Percentiles rank a stretch among this genome's conserved stretches.
Conservation (phyloP, 2,329 filamentous ascomycete genomes). For the Phialophora chinensis region DNA sequence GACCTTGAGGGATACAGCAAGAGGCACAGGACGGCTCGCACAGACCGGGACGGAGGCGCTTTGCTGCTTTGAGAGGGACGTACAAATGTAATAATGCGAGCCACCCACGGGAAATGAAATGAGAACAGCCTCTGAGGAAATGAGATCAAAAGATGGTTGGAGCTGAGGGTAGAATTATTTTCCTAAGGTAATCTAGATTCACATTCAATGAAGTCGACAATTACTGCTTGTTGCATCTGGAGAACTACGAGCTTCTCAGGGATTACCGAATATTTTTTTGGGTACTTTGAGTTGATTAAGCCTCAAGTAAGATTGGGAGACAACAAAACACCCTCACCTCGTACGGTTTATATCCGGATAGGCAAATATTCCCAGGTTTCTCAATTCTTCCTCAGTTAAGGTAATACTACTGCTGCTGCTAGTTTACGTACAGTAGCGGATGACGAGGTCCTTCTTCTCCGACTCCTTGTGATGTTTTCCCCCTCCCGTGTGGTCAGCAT, state of each 20-base stretch:
- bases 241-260: neutral
- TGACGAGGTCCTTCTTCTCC: too few species aligned
- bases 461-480: too few species aligned
- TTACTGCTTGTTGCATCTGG: neutral
- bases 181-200: conserved; percentile 13
- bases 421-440: too few species aligned
- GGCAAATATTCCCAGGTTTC: too few species aligned
- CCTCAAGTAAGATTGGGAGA: too few species aligned
- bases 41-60: neutral
- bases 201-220: neutral
- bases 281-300: too few species aligned
- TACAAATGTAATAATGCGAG: conserved; percentile 23
- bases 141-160: conserved; percentile 11
- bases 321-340: too few species aligned
- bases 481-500: too few species aligned
- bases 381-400: too few species aligned
- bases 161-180: neutral
- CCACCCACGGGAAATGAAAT: conserved; percentile 24
- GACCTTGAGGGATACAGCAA: neutral
- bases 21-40: neutral
- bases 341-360: too few species aligned
- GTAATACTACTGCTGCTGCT: too few species aligned
- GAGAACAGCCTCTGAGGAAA: conserved; percentile 25
- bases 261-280: too few species aligned
- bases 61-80: conserved; percentile 8